Base-by-base conservation (phyloP, 2,329 filamentous ascomycete species). In the Nemania serpens region DNA sequence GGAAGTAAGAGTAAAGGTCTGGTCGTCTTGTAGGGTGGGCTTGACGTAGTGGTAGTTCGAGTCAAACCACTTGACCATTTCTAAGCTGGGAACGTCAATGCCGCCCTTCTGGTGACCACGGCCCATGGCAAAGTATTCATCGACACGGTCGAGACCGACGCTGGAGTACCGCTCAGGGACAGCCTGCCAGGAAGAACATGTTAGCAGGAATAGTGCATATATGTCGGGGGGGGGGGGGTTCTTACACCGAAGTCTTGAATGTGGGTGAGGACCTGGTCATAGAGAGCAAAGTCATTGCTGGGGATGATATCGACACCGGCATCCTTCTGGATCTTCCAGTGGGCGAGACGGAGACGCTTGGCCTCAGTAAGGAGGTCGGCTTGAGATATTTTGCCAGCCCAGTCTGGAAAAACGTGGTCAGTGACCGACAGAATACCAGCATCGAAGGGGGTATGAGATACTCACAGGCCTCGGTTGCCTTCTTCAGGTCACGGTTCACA, bases 61-160 rank as follows among this genome's bases (percentile, higher is more conserved):
- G 86, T 99, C 95, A 78, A 99, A 99, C 95, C 95, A 99, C 87
- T 99, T 99, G 74, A 99, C 95, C 95, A 99, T 99, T 87, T 99
- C 95, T 81, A 97, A 84, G 75, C 85, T 87, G 72, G 94, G 92
- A 69, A 98, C 95, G 80, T 99, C 95, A 72, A 98, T 85, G 79
- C 91, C 87, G 75, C 88, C 87, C 88, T 92, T 96, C 83, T 99
- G 95, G 83, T 96, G 93, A 77, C 95, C 95, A 89, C 95, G 91
- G 75, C 95, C 95, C 92, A 99, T 97, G 81, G 95, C 95, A 76
- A 99, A 99, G 89, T 97, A 98, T 83, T 96, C 89, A 82, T 99
- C 95, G 77, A 99, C 83, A 69, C 86, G 81, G 80, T 94, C 83
- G 69, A 99, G 91, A 73, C 89, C 89, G 82, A 95, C 88, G 82